Evolutionary conservation across 148 eudicot species (phyloP), one percentile per base, ranked within the genome.

Genomic region (Rhododendron griersonianum): DNA sequence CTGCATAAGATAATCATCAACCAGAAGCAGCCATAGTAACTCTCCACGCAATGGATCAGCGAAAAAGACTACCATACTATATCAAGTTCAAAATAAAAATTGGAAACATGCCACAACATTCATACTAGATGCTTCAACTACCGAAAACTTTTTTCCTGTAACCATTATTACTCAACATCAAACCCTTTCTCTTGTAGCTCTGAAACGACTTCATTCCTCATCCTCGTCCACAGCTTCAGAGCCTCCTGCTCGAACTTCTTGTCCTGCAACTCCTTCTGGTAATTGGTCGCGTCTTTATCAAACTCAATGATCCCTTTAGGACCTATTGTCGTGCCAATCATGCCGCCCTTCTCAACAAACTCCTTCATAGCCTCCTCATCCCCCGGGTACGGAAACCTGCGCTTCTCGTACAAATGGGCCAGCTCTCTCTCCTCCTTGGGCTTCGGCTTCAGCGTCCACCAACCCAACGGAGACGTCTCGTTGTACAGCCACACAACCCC

Each of bases 171-270:
- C 88, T 95, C 93, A 5, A 94, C 86, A 85, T 93, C 96, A 80
- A 90, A 95, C 30, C 98, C 98, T 87, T 93, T 94, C 83, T 93
- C 95, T 55, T 93, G 98, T 80, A 94, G 94, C 88, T 94, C 98
- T 78, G 92, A 87, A 83, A 96, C 81, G 28, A 95, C 98, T 88
- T 96, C 99, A 89, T 94, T 96, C 89, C 93, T 92, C 98, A 96
- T 96, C 92, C 98, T 86, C 53, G 88, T 44, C 98, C 98, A 96
- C 45, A 96, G 87, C 92, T 94, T 96, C 35, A 90, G 79, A 83
- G 98, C 95, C 86, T 95, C 98, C 84, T 95, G 97, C 63, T 96
- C 99, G 47, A 95, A 87, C 89, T 96, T 96, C 93, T 96, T 92
- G 85, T 95, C 93, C 94, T 96, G 99, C 95, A 96, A 89, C 57